A percentile compares a stretch with the other conserved stretches of the same genome.
These are phyloP conservation scores for Aspergillus amoenus DNA, from an alignment of 2,329 filamentous ascomycete species.

Conservation along the genomic window DNA sequence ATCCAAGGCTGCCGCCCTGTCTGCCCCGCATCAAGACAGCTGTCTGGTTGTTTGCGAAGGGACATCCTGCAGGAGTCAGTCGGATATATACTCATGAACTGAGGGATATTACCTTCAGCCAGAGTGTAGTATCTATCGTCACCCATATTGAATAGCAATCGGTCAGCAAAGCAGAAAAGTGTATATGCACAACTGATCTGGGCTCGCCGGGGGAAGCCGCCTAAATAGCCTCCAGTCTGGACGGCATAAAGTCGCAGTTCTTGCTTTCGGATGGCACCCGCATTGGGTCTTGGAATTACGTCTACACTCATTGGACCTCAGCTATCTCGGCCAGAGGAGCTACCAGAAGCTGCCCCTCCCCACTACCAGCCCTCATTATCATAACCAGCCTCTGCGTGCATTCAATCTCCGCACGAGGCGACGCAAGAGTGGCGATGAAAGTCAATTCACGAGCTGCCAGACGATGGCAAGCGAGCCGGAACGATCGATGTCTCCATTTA, in stretches of 20 bases:
- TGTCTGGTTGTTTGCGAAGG: background rate
- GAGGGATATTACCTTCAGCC: too few relatives aligned
- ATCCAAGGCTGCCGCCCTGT: slow-evolving; percentile 38
- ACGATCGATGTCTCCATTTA: too few relatives aligned
- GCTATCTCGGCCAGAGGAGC: background rate
- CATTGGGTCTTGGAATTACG: background rate
- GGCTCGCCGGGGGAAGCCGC: background rate
- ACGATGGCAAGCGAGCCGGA: too few relatives aligned
- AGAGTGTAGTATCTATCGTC: slow-evolving; percentile 26
- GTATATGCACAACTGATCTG: background rate
- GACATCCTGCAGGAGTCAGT: background rate
- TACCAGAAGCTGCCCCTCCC: background rate
- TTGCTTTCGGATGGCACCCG: background rate
- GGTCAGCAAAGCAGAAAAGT: background rate
- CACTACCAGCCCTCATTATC: background rate
- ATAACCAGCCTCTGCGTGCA: too few relatives aligned
- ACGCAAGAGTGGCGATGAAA: background rate
- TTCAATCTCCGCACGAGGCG: background rate
- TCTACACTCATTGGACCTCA: background rate
- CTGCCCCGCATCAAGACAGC: slow-evolving; percentile 13
- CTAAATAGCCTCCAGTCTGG: background rate
- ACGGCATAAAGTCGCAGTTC: background rate
- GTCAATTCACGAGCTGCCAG: too few relatives aligned
- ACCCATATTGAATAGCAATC: background rate
- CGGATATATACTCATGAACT: too few relatives aligned